Percentiles rank a stretch among this genome's conserved stretches.
These are phyloP conservation scores for Erythrophleum fordii DNA, from an alignment of 306 rosid species.

Conservation along the genomic window DNA sequence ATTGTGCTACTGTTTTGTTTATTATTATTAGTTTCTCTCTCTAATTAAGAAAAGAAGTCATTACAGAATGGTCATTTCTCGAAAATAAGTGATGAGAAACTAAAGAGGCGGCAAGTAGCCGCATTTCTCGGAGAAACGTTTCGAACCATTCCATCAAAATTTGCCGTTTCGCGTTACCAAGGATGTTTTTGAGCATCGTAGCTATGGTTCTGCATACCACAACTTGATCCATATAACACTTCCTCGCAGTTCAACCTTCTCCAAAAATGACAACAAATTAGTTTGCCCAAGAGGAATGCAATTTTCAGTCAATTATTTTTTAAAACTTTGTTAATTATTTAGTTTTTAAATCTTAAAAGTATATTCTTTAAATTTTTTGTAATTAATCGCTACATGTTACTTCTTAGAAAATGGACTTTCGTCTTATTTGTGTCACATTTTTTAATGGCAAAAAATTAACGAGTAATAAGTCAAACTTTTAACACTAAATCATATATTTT, in stretches of 20 bases:
- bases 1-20: constrained; percentile 4
- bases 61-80: constrained; percentile 34
- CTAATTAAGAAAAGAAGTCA: not conserved
- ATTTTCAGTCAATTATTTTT: no score
- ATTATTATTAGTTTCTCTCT: not conserved
- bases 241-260: not conserved
- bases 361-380: no score
- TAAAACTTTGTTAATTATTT: no score
- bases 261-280: not conserved
- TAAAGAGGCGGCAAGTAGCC: constrained; percentile 81
- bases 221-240: not conserved
- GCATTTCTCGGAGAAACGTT: constrained; percentile 71
- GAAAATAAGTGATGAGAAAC: constrained; percentile 55
- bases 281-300: no score
- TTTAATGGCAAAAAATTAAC: no score
- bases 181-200: not conserved
- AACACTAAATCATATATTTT: no score
- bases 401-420: no score
- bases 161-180: constrained; percentile 16
- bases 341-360: no score
- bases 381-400: no score
- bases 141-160: constrained; percentile 25
- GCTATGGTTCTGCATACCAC: not conserved
- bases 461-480: no score
- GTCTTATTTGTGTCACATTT: no score